Evolutionary conservation across 164 flowering plant genomes (phyloP).

Genomic region (Taxillus chinensis): DNA sequence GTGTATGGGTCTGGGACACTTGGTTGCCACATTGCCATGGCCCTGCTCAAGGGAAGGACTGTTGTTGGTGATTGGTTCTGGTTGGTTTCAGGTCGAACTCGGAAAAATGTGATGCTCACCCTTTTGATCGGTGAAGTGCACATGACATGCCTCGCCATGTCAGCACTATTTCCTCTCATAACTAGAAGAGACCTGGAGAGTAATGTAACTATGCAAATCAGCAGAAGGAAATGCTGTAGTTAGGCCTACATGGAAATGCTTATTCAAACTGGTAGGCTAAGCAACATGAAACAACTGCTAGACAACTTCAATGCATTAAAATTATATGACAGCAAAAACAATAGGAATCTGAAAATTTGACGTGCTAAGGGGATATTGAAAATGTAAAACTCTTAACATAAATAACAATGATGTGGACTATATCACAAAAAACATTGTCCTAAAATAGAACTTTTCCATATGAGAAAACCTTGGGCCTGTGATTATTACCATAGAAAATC

Average conservation of each 20-base stretch:
- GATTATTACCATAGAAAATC: too few relatives aligned
- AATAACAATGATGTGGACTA: too few relatives aligned
- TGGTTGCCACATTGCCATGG: slow-evolving; percentile 66
- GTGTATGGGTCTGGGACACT: slow-evolving; percentile 27
- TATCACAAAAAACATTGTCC: too few relatives aligned
- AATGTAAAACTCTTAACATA: too few relatives aligned
- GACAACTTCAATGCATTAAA: too few relatives aligned
- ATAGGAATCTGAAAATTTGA: too few relatives aligned
- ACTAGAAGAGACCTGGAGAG: slow-evolving; percentile 72
- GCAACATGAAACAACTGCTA: too few relatives aligned
- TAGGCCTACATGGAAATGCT: not conserved
- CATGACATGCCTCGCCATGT: slow-evolving; percentile 76
- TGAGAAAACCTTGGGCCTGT: too few relatives aligned
- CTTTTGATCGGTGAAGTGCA: slow-evolving; percentile 67
- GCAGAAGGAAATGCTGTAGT: not conserved
- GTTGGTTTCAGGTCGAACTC: slow-evolving; percentile 40
- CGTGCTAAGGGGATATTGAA: too few relatives aligned
- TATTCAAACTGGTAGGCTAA: not conserved
- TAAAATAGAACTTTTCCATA: too few relatives aligned
- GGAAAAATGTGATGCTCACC: slow-evolving; percentile 70
- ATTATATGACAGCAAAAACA: too few relatives aligned
- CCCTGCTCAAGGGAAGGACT: slow-evolving; percentile 26
- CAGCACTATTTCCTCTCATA: slow-evolving; percentile 87
- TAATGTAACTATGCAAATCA: not conserved
- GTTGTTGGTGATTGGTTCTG: slow-evolving; percentile 26